Base-by-base conservation (phyloP, 1,284 basidiomycete genomes). In the Boletus hoseneyae region DNA sequence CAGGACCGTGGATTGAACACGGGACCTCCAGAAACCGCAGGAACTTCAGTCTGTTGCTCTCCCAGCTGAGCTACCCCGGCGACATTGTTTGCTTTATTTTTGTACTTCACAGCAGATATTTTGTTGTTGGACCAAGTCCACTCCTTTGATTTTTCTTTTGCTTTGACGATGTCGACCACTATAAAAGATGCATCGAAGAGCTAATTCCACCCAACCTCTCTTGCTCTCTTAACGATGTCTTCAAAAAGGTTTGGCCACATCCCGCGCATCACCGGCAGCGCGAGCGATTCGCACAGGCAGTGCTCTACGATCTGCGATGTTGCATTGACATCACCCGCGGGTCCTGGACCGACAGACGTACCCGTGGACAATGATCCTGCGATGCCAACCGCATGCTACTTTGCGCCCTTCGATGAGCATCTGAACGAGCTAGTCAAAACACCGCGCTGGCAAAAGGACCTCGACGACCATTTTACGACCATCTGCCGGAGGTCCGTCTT, bases 41-140 rank as follows among this genome's bases (percentile, higher is more conserved):
- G 9, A 18, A 54, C 79, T 84, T 83, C 82, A 83, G 82, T 84
- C 81, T 84, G 78, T 79, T 83, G 82, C 82, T 84, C 82, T 84
- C 81, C 82, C 82, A 84, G 79, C 82, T 84, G 82, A 84, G 82
- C 82, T 82, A 82, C 70, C 71, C 73, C 71, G 70, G 79, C 74
- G 32, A 34, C 25, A 18, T 23, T 27, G 5, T 18, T 37, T 21
- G 3, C 18, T 16, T 4, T 25, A 3, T 18, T 23, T 30, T 37
- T 37, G 9, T 3, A 11, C 4, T 7, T 9, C 10, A 30, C 12
- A 30, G 29, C 12, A 30, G 29, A 7, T 25, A 25, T 25, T 7
- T 6, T 6, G 6, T 7, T 21, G n/a, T n/a, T n/a, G n/a, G n/a
- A n/a, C n/a, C n/a, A n/a, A n/a, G n/a, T n/a, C n/a, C n/a, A n/a